These are phyloP conservation scores for Brassica incana DNA, from an alignment of 345 rosid species.

Conservation along the genomic window DNA sequence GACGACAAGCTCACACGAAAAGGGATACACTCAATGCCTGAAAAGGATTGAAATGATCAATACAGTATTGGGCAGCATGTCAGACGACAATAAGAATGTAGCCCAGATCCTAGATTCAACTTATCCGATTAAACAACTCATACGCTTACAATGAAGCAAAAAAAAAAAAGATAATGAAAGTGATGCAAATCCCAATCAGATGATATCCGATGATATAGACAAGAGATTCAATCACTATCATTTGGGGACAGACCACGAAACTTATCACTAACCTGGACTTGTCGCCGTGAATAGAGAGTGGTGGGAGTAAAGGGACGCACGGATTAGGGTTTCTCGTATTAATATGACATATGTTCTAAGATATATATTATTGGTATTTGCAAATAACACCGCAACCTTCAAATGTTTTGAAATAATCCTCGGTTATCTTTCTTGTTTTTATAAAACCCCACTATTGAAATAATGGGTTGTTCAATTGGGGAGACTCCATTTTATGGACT, in stretches of 20 bases:
- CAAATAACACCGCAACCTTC: background rate
- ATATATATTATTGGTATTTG: conserved; percentile 15
- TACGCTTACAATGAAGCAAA: background rate
- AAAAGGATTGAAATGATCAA: background rate
- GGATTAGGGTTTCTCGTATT: conserved; percentile 31
- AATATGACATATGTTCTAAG: conserved; percentile 23
- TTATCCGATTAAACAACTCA: background rate
- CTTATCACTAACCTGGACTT: conserved; percentile 26
- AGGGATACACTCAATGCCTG: background rate
- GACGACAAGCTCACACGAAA: background rate
- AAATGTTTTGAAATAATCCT: background rate
- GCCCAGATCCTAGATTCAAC: conserved; percentile 22
- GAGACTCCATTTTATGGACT: too few relatives aligned
- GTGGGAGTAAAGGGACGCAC: background rate
- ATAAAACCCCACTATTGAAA: background rate
- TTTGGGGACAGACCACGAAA: background rate
- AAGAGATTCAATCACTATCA: conserved; percentile 21
- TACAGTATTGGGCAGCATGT: background rate
- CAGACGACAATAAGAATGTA: background rate
- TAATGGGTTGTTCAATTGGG: too few relatives aligned
- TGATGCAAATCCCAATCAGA: conserved; percentile 1
- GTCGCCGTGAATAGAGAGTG: conserved; percentile 24
- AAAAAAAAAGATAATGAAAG: conserved; percentile 3
- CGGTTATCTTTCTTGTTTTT: background rate
- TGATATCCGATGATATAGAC: background rate